Base-by-base conservation (phyloP, 2,329 filamentous ascomycete genomes). In the Ascochyta rabiei region DNA sequence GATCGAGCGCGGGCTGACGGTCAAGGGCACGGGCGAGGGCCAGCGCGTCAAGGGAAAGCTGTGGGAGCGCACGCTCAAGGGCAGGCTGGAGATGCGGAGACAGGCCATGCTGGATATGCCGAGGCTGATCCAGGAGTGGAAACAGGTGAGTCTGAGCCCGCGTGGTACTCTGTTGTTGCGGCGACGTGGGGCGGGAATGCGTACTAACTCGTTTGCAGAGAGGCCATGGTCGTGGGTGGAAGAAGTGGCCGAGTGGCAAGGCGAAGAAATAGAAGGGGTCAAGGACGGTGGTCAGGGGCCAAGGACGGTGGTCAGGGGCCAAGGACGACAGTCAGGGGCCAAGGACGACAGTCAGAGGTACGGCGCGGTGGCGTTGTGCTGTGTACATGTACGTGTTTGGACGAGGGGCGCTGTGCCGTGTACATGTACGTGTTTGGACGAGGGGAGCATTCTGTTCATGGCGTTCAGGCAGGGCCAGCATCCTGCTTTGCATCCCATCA, bases 91-190 rank as follows among this genome's bases (percentile, higher is more conserved):
- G 75, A 86, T 90, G 80, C 87, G 92, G 79, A 89, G 89, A 83
- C 85, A 90, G 76, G 95, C 95, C 56, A 97, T 98, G 91, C 77
- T 96, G 80, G 87, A 88, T 56, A 99, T 99, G 95, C 92, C 93
- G 61, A 86, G 89, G 70, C 85, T 98, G 80, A 90, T 99, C 75
- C 86, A 89, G 76, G 83, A 89, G 76, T 99, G 93, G 95, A 96
- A 96, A 79, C 87, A 89, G 85, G 90, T 95, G 80, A 74, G 86
- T 64, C 31, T 16, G 12, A 16, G 12, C 13, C 6, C 15, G 24
- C 12, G 15, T 7, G 7, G n/a, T 26, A 2, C 5, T 35, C 44
- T 51, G 47, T 12, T 61, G 62, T 55, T 23, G 21, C 4, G 21
- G 21, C 21, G 21, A 23, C 21, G 21, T 4, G 4, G 21, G 21